These are phyloP conservation scores for Diaporthe destruens DNA, from an alignment of 2,329 filamentous ascomycete species.

Conservation along the genomic window DNA sequence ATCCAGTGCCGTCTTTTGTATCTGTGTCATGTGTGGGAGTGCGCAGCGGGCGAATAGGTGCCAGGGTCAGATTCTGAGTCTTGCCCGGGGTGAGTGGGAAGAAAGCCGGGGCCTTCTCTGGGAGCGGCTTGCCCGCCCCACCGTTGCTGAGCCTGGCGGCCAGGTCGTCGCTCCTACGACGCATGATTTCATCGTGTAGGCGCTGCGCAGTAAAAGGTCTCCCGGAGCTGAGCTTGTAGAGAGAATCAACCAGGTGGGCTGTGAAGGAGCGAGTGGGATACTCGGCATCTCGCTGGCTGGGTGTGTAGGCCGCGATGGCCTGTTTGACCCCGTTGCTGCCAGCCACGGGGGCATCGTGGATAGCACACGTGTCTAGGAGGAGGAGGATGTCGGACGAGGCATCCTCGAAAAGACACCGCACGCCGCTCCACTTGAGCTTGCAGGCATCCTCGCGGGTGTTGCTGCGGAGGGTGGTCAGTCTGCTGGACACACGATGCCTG, in stretches of 20 bases:
- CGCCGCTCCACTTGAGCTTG: constrained; percentile 73
- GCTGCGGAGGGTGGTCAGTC: constrained; percentile 54
- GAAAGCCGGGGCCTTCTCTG: constrained; percentile 61
- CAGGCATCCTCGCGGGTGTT: constrained; percentile 69
- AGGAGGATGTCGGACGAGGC: constrained; percentile 73
- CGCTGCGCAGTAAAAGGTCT: constrained; percentile 69
- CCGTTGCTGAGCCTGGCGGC: constrained; percentile 61
- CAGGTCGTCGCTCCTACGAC: constrained; percentile 59
- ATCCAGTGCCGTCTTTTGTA: constrained; percentile 51
- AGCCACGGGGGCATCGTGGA: constrained; percentile 63
- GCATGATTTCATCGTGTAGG: constrained; percentile 68
- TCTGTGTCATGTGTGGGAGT: constrained; percentile 33
- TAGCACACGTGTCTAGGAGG: constrained; percentile 71
- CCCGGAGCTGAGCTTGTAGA: constrained; percentile 64
- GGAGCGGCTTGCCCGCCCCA: constrained; percentile 54
- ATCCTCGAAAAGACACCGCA: constrained; percentile 73
- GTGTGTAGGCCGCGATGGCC: constrained; percentile 70
- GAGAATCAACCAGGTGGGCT: constrained; percentile 66
- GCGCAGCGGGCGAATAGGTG: constrained; percentile 55
- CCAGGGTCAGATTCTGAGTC: constrained; percentile 65
- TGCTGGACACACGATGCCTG: constrained; percentile 35
- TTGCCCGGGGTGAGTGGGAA: constrained; percentile 69
- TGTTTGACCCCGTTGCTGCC: constrained; percentile 71
- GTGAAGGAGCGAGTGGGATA: constrained; percentile 69
- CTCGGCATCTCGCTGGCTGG: constrained; percentile 62